These are phyloP conservation scores for Ceriops zippeliana DNA, from an alignment of 345 rosid species.

Conservation along the genomic window DNA sequence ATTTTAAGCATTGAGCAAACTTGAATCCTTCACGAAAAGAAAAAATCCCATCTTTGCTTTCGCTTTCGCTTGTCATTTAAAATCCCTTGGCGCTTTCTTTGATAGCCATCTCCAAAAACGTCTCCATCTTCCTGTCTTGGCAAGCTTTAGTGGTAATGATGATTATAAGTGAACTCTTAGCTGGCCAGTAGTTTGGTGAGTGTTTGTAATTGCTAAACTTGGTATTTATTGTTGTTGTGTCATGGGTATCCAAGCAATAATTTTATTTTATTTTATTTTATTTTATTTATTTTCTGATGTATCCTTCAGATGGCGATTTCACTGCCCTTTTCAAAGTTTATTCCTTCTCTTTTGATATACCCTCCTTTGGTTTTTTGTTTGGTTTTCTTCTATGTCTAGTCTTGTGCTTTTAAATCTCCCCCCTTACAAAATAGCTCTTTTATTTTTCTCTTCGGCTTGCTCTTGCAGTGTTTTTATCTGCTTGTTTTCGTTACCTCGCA, in stretches of 20 bases:
- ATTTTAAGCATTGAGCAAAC: background rate
- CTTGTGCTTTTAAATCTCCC: conserved; percentile 26
- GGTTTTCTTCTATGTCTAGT: conserved; percentile 29
- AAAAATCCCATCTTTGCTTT: conserved; percentile 13
- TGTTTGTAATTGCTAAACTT: conserved; percentile 10
- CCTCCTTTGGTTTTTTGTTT: conserved; percentile 1
- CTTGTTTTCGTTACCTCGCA: conserved; percentile 33
- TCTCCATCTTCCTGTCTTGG: background rate
- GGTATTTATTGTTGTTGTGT: conserved; percentile 11
- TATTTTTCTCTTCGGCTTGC: conserved; percentile 13
- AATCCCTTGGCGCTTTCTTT: conserved; percentile 18
- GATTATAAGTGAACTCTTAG: background rate
- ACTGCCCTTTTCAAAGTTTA: conserved; percentile 85
- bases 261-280: conserved; percentile 17
- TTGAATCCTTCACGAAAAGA: background rate
- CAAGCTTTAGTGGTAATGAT: background rate
- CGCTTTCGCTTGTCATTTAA: conserved; percentile 13
- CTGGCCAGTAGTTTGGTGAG: conserved; percentile 25
- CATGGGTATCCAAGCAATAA: conserved; percentile 22
- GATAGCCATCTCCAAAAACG: background rate
- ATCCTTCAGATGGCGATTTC: conserved; percentile 57
- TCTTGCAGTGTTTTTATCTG: conserved; percentile 41
- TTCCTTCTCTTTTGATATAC: conserved; percentile 25
- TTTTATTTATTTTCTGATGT: conserved; percentile 6
- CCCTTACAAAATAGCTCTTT: conserved; percentile 4